A percentile compares a stretch with the other conserved stretches of the same genome.
phyloP scores from a whole-genome alignment of 352 stramenopile species.

The Blastocystis sp. region DNA sequence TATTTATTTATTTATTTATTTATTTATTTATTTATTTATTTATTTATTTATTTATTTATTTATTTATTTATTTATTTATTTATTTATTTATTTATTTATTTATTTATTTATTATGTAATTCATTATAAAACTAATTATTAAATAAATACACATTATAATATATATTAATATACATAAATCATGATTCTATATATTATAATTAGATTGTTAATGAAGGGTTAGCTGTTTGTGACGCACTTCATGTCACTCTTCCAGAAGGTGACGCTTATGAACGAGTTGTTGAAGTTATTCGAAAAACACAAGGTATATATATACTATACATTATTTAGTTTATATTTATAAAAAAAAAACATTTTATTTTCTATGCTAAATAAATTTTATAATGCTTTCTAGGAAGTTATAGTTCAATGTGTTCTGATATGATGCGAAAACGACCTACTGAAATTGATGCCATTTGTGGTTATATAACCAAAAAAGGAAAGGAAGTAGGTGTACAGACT shows the following conservation, averaged over 20 bases:
- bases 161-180: too few species aligned
- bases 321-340: background rate
- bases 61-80: too few species aligned
- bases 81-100: too few species aligned
- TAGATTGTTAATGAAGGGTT: slow-evolving; percentile 27
- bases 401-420: slow-evolving; percentile 32
- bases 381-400: slow-evolving; percentile 8
- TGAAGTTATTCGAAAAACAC: too few species aligned
- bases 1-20: too few species aligned
- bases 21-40: too few species aligned
- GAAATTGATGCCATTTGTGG: slow-evolving; percentile 33
- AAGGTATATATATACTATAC: too few species aligned
- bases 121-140: too few species aligned
- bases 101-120: too few species aligned
- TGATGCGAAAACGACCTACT: background rate
- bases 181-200: background rate
- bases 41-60: too few species aligned
- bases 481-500: background rate
- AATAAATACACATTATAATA: too few species aligned
- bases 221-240: background rate
- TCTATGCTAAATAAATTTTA: background rate
- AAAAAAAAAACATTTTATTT: slow-evolving; percentile 4
- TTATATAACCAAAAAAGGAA: slow-evolving; percentile 11
- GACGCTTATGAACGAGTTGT: too few species aligned
- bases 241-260: background rate